Base-by-base conservation (phyloP, 2,329 filamentous ascomycete species). In the Plectosphaerella cucumerina region DNA sequence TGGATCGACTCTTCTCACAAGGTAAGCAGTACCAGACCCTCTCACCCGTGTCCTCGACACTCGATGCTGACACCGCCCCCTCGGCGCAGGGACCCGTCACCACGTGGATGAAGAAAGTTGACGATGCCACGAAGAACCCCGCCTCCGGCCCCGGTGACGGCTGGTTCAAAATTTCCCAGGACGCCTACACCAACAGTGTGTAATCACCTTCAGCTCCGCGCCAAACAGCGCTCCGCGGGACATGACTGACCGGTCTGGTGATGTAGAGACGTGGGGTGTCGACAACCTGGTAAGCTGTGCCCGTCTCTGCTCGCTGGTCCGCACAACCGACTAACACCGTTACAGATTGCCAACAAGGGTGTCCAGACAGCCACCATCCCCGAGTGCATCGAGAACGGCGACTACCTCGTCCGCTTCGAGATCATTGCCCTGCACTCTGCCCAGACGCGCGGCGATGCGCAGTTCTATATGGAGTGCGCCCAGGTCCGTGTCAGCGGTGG, bases 31-130 rank as follows among this genome's bases (percentile, higher is more conserved):
- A 39, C 14, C 35, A 6, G 35, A 39, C 15, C 35, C 35, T 18
- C 17, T 18, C 14, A 39, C 14, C 35, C 17, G 35, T 39, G 14
- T 18, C 15, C 35, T 39, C 35, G 35, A 15, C 17, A 31, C 17
- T 18, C 14, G n/a, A 39, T 39, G 35, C 35, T 39, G 35, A 39
- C 26, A 31, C 26, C 26, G 14, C 35, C 17, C 17, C 12, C 35
- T 18, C 17, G 10, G 35, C 14, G 8, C 35, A 39, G 35, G 35
- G 35, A 39, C 78, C 79, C 2, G 67, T 81, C 39, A 73, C 77
- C 45, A 72, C 75, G 2, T 81, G 79, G 64, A 68, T 81, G 21
- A 72, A 75, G 44, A 77, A 78, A 62, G 78, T 82, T 4, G 67
- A 72, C 58, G 72, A 78, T 56, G 77, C 78, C 6, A 70, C 73